Evolutionary conservation across 805 yeast genomes (phyloP).

Genomic region (Saccharomycopsis javanensis): DNA sequence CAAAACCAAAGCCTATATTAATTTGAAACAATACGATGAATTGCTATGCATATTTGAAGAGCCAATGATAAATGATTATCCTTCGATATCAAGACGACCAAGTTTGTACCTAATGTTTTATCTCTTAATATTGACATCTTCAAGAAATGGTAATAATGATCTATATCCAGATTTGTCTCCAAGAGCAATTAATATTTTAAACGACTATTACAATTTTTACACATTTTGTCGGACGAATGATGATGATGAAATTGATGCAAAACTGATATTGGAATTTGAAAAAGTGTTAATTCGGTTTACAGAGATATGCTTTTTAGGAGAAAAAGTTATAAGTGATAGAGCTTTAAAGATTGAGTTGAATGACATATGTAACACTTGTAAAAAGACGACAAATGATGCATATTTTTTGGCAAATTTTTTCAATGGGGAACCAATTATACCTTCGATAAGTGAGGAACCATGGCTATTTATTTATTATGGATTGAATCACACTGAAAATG

Average conservation of each 20-base stretch:
- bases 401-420: background rate
- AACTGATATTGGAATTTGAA: background rate
- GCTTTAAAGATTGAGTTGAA: background rate
- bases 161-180: background rate
- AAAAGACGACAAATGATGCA: background rate
- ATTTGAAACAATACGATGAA: slow-evolving; percentile 24
- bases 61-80: background rate
- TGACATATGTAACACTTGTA: background rate
- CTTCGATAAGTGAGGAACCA: background rate
- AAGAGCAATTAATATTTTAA: background rate
- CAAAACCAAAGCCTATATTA: slow-evolving; percentile 20
- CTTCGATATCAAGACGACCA: background rate
- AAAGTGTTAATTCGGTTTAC: background rate
- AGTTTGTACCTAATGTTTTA: background rate
- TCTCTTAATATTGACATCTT: background rate
- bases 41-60: slow-evolving; percentile 25
- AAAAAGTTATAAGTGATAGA: background rate
- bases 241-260: background rate
- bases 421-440: background rate
- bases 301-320: background rate
- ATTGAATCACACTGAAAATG: background rate
- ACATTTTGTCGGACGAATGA: background rate
- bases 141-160: background rate
- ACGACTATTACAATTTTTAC: background rate
- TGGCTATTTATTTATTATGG: background rate